Evolutionary conservation across 345 rosid genomes (phyloP), one percentile per base, ranked within the genome.

Genomic region (Excoecaria agallocha): DNA sequence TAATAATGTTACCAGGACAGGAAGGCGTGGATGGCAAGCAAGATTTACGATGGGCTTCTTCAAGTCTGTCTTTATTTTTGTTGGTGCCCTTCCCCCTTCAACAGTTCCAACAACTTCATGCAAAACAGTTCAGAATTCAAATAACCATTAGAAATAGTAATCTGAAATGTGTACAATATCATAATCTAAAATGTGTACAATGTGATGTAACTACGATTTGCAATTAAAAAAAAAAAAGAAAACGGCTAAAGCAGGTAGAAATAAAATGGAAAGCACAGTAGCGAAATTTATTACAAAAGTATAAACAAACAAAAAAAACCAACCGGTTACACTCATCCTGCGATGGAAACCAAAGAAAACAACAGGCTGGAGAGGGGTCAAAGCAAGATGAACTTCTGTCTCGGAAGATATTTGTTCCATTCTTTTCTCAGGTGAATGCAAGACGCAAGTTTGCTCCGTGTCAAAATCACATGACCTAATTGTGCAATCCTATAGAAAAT

Each of bases 21-120:
- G 97, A n/a, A 87, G 97, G 58, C 99, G 93, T 62, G 99, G 97
- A 85, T 95, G 98, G 83, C 99, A 93, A 71, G 99, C 92, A 81
- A 95, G 93, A 78, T 93, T 93, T 65, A 95, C 91, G 20, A 95
- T 74, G 16, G 98, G 99, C 83, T 89, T 95, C 87, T 95, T 95
- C 85, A 95, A 82, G 85, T 95, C 99, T 38, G 98, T 85, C 87
- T 89, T 95, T 83, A 95, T 95, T 80, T 91, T 95, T 39, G 98
- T 95, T 0, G 99, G 99, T 57, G 94, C 83, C 77, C 91, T 87
- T 65, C 99, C 98, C 55, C 98, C 98, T 80, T 93, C 98, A 75
- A 93, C 88, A 76, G 98, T 95, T 81, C 99, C 99, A 83, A 95
- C 97, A 86, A 93, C 99, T 95, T 77, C 74, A 90, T 38, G 39